phyloP scores from a whole-genome alignment of 306 rosid genomes.

The Ochetophila trinervis region DNA sequence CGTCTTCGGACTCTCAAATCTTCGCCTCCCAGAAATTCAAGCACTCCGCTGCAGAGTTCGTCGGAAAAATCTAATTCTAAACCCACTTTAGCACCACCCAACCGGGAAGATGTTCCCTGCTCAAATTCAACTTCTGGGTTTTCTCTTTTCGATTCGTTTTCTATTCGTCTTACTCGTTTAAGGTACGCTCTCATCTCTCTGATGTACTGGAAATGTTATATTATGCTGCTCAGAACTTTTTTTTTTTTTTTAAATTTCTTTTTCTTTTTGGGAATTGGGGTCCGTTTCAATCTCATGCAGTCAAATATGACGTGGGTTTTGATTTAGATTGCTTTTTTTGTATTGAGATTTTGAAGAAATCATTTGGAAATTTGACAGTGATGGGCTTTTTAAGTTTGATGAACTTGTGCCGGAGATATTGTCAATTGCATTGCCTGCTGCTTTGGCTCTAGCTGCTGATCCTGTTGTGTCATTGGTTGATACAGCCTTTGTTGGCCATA shows the following conservation, averaged over 20 bases:
- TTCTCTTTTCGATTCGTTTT: slow-evolving; percentile 17
- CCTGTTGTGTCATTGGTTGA: slow-evolving; percentile 85
- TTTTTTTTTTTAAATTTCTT: not conserved
- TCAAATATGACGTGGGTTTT: too few relatives aligned
- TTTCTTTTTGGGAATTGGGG: not conserved
- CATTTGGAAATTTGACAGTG: slow-evolving; percentile 27
- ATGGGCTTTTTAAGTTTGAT: slow-evolving; percentile 42
- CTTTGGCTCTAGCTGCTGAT: slow-evolving; percentile 83
- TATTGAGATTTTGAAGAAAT: not conserved
- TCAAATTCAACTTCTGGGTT: slow-evolving; percentile 11
- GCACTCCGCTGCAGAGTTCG: slow-evolving; percentile 29
- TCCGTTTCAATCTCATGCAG: not conserved
- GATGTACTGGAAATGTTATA: not conserved
- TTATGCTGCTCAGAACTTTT: not conserved
- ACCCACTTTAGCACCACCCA: not conserved
- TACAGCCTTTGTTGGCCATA: slow-evolving; percentile 86
- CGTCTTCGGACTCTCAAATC: slow-evolving; percentile 28
- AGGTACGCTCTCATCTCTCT: slow-evolving; percentile 26
- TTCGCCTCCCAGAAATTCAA: slow-evolving; percentile 19
- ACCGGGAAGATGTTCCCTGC: not conserved
- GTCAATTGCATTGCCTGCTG: slow-evolving; percentile 93
- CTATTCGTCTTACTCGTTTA: slow-evolving; percentile 22
- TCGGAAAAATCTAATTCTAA: slow-evolving; percentile 28
- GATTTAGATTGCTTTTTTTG: not conserved
- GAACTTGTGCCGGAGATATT: slow-evolving; percentile 64